Base-by-base conservation (phyloP, 768 basidiomycete genomes). In the Amanita molliuscula region DNA sequence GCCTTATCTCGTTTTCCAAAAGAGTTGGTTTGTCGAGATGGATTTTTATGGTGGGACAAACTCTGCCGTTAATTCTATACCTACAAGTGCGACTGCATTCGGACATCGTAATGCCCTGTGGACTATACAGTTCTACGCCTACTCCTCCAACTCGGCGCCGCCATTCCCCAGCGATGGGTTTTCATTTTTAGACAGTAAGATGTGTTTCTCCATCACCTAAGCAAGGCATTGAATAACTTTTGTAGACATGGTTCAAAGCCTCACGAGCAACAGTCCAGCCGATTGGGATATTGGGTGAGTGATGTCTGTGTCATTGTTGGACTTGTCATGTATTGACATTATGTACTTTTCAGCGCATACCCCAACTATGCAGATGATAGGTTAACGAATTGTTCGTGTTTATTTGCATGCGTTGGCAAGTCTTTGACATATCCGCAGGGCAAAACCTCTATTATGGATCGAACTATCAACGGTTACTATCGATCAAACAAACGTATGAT, bases 91-190 rank as follows among this genome's bases (percentile, higher is more conserved):
- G 1, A 70, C 72, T 0, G 67, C 74, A 5, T 76, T 73, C 54
- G 63, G 61, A 6, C 65, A 67, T 44, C 61, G 74, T 3, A 57
- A 59, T 48, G 63, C 68, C 13, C 55, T 70, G 31, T 71, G 73
- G 55, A 67, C 64, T 2, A 67, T 73, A 44, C 74, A 76, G 53
- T 66, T 74, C 57, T 74, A 75, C 50, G 70, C 71, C 1, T 71
- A 68, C 1, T 68, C 69, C 1, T 48, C 53, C 1, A 65, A 62
- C 35, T 62, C 58, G 37, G 48, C 56, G 0, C 67, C 71, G 1
- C 70, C 69, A 0, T 74, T 63, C 49, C 74, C 74, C 3, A 51
- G 58, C 3, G 55, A 53, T 6, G 75, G 73, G 0, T 65, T 75
- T 43, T 58, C 60, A 0, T 76, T 74, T 57, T 57, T 77, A 3